A percentile compares a stretch with the other conserved stretches of the same genome.
These are phyloP conservation scores for Penicillium manginii DNA, from an alignment of 495 filamentous ascomycete genomes.

Conservation along the genomic window DNA sequence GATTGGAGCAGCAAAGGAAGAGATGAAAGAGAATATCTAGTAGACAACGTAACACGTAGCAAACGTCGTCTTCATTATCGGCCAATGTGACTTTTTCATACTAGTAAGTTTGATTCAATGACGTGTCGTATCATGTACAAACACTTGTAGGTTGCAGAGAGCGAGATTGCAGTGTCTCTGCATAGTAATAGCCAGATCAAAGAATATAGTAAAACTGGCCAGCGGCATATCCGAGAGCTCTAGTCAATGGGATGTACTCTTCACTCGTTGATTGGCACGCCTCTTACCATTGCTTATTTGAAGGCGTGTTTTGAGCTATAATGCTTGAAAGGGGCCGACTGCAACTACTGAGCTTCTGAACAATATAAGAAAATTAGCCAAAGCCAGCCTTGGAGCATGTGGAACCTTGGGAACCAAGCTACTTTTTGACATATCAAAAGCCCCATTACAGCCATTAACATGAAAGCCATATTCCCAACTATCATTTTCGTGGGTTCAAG, in stretches of 20 bases:
- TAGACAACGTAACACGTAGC: no score
- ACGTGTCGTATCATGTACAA: background rate
- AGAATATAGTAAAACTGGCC: background rate
- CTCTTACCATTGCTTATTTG: background rate
- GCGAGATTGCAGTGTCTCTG: background rate
- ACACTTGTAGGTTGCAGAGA: background rate
- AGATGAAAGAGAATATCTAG: no score
- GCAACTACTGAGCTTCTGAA: no score
- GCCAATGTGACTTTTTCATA: background rate
- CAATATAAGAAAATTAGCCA: no score
- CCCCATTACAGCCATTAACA: background rate
- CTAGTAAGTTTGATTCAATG: background rate
- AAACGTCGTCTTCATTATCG: no score
- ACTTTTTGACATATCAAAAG: background rate
- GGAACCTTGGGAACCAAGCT: background rate
- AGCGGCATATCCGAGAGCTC: background rate
- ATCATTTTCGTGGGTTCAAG: constrained; percentile 17
- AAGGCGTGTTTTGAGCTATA: no score
- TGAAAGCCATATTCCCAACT: constrained; percentile 2
- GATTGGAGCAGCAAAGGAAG: no score
- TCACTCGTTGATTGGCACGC: background rate
- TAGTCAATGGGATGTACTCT: background rate
- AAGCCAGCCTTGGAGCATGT: background rate
- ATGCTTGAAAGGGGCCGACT: no score
- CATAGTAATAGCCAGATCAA: background rate